A percentile compares a stretch with the other conserved stretches of the same genome.
Evolutionary conservation across 1,139 yeast species (phyloP).

Genomic region (Diutina scorzettiae): DNA sequence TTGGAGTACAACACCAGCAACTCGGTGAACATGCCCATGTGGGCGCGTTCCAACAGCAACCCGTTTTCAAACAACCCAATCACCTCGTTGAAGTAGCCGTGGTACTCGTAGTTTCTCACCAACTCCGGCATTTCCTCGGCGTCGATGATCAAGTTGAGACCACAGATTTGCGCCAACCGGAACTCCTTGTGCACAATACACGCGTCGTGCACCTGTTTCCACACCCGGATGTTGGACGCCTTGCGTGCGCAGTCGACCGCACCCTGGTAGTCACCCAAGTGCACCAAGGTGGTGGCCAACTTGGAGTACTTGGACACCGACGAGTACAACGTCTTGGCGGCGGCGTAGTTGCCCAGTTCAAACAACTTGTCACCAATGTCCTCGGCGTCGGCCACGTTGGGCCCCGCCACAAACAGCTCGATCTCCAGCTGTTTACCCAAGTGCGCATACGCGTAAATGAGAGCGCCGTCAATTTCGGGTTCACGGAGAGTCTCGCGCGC

Average conservation of each 20-base stretch:
- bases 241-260: conserved; percentile 99
- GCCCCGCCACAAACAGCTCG: conserved; percentile 70
- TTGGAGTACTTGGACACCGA: conserved; percentile 90
- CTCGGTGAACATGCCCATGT: conserved; percentile 99
- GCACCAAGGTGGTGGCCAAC: conserved; percentile 89
- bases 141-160: conserved; percentile 89
- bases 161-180: conserved; percentile 97
- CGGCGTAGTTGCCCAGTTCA: conserved; percentile 74
- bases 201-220: conserved; percentile 97
- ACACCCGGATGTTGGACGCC: conserved; percentile 85
- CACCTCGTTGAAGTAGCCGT: conserved; percentile 87
- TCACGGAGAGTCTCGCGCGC: conserved; percentile 92
- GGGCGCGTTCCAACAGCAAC: conserved; percentile 93
- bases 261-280: conserved; percentile 82
- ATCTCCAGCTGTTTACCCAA: conserved; percentile 68
- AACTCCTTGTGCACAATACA: conserved; percentile 93
- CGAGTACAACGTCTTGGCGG: conserved; percentile 80
- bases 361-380: conserved; percentile 85
- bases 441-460: conserved; percentile 78
- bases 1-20: conserved; percentile 84
- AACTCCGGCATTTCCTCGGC: conserved; percentile 94
- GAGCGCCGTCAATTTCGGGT: conserved; percentile 84
- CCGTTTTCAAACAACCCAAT: conserved; percentile 93
- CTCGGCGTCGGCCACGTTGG: conserved; percentile 90
- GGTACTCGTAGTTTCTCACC: conserved; percentile 75